Conservation (phyloP, 1,284 basidiomycete species). For the Ceratobasidium sp. region DNA sequence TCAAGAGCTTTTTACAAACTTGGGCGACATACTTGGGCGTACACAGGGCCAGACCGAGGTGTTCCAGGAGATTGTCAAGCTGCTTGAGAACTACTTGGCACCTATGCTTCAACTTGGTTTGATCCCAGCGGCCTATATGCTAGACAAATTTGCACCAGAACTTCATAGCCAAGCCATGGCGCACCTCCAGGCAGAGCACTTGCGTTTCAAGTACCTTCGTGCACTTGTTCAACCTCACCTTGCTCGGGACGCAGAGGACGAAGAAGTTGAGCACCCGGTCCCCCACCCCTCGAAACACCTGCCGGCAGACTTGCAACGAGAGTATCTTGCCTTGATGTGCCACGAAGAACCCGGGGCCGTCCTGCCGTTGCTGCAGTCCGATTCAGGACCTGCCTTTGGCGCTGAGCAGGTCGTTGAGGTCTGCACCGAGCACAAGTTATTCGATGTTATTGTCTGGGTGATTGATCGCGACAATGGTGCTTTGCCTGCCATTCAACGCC, state of each 20-base stretch:
- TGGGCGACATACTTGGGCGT: constrained; percentile 71
- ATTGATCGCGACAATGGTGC: constrained; percentile 73
- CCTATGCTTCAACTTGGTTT: constrained; percentile 75
- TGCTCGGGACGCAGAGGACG: constrained; percentile 55
- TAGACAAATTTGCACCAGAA: constrained; percentile 74
- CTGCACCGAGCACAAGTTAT: constrained; percentile 74
- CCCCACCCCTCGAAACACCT: constrained; percentile 59
- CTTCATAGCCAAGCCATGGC: constrained; percentile 71
- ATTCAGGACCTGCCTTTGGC: constrained; percentile 69
- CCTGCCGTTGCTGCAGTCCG: constrained; percentile 71
- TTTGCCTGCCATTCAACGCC: constrained; percentile 72
- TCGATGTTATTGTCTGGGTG: constrained; percentile 87
- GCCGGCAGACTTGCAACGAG: constrained; percentile 60
- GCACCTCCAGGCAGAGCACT: constrained; percentile 59
- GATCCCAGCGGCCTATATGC: constrained; percentile 73
- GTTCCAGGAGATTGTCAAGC: background rate
- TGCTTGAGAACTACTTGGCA: constrained; percentile 51
- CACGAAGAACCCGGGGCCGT: constrained; percentile 73
- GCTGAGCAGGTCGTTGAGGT: constrained; percentile 67
- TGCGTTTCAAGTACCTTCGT: constrained; percentile 82
- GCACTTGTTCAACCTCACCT: constrained; percentile 73
- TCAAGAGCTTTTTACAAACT: constrained; percentile 69
- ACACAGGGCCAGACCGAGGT: background rate
- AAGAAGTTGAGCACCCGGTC: constrained; percentile 40
- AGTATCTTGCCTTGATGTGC: constrained; percentile 80